Base-by-base conservation (phyloP, 1,284 basidiomycete species). In the Malassezia vespertilionis region DNA sequence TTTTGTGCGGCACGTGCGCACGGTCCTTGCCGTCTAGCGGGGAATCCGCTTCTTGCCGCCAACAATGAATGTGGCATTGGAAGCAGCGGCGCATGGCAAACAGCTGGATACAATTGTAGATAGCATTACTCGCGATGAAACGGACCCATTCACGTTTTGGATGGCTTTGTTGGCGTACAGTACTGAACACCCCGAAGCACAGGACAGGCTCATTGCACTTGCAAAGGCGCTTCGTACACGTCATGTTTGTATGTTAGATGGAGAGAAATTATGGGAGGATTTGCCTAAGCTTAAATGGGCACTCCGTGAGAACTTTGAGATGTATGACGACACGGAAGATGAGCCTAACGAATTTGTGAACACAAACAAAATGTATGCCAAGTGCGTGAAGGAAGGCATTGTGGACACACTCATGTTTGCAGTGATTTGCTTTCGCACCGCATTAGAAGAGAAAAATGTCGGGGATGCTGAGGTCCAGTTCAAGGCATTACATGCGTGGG, bases 141-240 rank as follows among this genome's bases (percentile, higher is more conserved):
- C 12, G 15, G 41, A 35, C 18, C 33, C 41, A 4, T 44, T 44
- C 20, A 9, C 26, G 14, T 44, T 44, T 36, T 44, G 41, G 41
- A 35, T 20, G 17, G 18, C 34, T 20, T 44, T 32, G 41, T 24
- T 44, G 11, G 32, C 22, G 26, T 36, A 26, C 11, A 33, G 33
- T 9, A 33, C 33, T 9, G 17, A 27, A 9, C 22, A 33, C 12
- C 10, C 11, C n/a, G 34, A 35, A 3, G 26, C 18, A 6, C 41
- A 44, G 14, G 41, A 44, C 15, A 12, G 20, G 11, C 28, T 44
- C 22, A 22, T 44, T 20, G 33, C 26, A 3, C 33, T 44, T 4
- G 41, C 30, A 8, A 27, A 33, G 5, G 12, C 22, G 11, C 22
- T 45, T 5, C 27, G 39, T 28, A 18, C 21, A 11, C 36, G 22